These are phyloP conservation scores for Trichoderma citrinoviride DNA, from an alignment of 2,329 filamentous ascomycete species.

Conservation along the genomic window DNA sequence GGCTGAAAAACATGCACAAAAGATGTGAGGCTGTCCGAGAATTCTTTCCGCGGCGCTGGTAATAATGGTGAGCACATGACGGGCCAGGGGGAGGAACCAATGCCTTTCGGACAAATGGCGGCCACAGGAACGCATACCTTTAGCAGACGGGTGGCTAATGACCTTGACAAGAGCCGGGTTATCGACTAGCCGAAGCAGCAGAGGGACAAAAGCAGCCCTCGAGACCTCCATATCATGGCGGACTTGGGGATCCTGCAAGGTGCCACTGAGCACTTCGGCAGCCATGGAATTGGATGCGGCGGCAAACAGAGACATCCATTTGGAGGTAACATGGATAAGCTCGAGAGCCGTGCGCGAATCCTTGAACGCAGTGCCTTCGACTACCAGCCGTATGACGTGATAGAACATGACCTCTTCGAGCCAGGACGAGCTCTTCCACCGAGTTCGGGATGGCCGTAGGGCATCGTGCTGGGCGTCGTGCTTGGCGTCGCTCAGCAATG, in stretches of 20 bases:
- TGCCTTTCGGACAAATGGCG: not conserved
- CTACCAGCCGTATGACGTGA: slow-evolving; percentile 84
- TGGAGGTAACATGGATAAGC: slow-evolving; percentile 49
- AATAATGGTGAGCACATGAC: not conserved
- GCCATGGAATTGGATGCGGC: slow-evolving; percentile 49
- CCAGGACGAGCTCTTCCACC: slow-evolving; percentile 58
- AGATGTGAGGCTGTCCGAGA: slow-evolving; percentile 50
- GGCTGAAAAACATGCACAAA: slow-evolving; percentile 60
- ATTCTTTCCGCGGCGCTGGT: slow-evolving; percentile 46
- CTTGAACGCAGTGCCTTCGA: slow-evolving; percentile 49
- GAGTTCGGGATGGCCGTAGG: slow-evolving; percentile 28
- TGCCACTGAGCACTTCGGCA: slow-evolving; percentile 48
- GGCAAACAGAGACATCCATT: slow-evolving; percentile 60
- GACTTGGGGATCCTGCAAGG: slow-evolving; percentile 43
- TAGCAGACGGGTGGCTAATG: slow-evolving; percentile 51
- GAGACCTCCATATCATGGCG: slow-evolving; percentile 59
- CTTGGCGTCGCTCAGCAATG: not conserved
- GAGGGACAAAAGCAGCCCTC: slow-evolving; percentile 61
- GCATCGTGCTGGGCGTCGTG: slow-evolving; percentile 25
- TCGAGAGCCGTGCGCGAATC: slow-evolving; percentile 49
- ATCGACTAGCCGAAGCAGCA: slow-evolving; percentile 61
- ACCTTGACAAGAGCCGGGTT: slow-evolving; percentile 54
- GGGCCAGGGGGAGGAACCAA: not conserved
- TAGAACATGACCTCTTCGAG: slow-evolving; percentile 91
- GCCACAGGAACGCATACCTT: slow-evolving; percentile 42